These are phyloP conservation scores for Diaporthe citrichinensis DNA, from an alignment of 2,329 filamentous ascomycete species.

Conservation along the genomic window DNA sequence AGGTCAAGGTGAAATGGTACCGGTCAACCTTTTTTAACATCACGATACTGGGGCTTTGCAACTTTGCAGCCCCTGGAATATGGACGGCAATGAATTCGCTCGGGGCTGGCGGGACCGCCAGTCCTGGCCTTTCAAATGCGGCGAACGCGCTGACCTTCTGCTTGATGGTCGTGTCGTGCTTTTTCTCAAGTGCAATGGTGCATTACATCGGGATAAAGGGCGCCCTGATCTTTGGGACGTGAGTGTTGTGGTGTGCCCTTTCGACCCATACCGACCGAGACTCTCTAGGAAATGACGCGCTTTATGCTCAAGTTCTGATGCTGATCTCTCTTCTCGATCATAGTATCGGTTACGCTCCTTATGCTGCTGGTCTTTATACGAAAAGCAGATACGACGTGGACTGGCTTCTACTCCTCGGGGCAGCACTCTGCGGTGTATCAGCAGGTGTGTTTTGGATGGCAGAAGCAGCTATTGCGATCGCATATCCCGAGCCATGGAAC, in stretches of 20 bases:
- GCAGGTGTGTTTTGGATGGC: conserved; percentile 84
- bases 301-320: neutral
- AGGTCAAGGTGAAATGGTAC: conserved; percentile 71
- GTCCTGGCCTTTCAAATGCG: conserved; percentile 58
- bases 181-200: conserved; percentile 74
- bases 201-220: conserved; percentile 79
- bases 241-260: conserved; percentile 44
- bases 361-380: conserved; percentile 78
- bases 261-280: neutral
- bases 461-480: conserved; percentile 80
- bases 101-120: conserved; percentile 58
- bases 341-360: conserved; percentile 77
- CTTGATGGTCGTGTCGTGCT: conserved; percentile 60
- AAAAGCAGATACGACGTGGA: conserved; percentile 79
- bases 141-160: conserved; percentile 62
- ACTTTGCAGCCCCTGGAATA: conserved; percentile 78
- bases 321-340: neutral
- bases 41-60: conserved; percentile 78
- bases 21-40: conserved; percentile 81
- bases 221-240: conserved; percentile 79
- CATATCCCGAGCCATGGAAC: conserved; percentile 80
- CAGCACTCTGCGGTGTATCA: conserved; percentile 77
- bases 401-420: conserved; percentile 79
- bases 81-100: conserved; percentile 60
- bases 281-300: too few species aligned